phyloP scores from a whole-genome alignment of 805 yeast genomes.

The Myxozyma melibiosi region DNA sequence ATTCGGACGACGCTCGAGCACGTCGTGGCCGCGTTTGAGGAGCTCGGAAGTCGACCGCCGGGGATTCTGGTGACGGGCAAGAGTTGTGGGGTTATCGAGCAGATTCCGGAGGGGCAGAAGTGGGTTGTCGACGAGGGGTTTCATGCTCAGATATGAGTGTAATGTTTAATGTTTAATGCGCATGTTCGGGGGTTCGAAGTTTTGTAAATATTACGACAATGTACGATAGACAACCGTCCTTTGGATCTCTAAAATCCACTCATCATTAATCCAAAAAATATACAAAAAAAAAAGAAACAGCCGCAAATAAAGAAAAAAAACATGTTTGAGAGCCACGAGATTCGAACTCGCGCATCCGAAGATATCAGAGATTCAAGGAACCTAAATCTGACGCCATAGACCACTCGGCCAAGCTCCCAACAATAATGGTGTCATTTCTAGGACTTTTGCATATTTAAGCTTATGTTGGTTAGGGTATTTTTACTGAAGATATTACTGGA shows the following conservation, averaged over 20 bases:
- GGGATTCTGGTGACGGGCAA: conserved; percentile 82
- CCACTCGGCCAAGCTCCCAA: conserved; percentile 45
- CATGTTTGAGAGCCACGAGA: conserved; percentile 44
- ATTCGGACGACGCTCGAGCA: conserved; percentile 70
- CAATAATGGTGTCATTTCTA: not conserved
- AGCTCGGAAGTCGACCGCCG: conserved; percentile 87
- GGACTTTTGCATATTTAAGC: too few species aligned
- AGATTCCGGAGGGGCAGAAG: conserved; percentile 36
- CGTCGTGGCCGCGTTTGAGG: conserved; percentile 71
- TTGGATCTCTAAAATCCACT: too few species aligned
- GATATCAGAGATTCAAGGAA: conserved; percentile 43
- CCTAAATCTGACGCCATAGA: conserved; percentile 49
- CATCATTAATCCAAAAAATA: too few species aligned
- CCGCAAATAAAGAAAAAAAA: conserved; percentile 13
- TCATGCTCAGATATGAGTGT: not conserved
- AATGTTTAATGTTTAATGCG: not conserved
- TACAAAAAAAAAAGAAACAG: not conserved
- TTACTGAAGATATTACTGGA: too few species aligned
- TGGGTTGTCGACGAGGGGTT: conserved; percentile 57
- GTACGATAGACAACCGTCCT: too few species aligned
- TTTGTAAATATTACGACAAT: too few species aligned
- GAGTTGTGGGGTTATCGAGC: conserved; percentile 62
- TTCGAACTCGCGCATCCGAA: conserved; percentile 48
- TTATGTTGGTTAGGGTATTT: too few species aligned
- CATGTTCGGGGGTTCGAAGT: too few species aligned